Percentiles rank a stretch among this genome's conserved stretches.
phyloP scores from a whole-genome alignment of 2,329 filamentous ascomycete species.

The Zymoseptoria pseudotritici region DNA sequence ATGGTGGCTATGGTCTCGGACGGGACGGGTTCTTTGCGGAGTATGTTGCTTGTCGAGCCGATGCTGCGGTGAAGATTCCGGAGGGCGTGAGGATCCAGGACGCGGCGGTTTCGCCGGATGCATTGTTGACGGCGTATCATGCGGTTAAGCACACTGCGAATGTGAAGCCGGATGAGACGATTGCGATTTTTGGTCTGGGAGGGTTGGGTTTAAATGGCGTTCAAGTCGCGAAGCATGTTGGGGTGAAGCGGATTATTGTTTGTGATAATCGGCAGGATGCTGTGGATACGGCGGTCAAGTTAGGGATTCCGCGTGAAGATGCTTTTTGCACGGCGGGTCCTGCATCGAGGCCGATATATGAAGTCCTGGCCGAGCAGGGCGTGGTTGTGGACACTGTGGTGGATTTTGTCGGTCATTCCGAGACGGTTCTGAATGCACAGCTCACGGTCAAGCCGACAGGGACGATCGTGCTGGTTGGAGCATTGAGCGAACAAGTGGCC shows the following conservation, averaged over 20 bases:
- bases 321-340: slow-evolving; percentile 15
- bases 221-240: slow-evolving; percentile 41
- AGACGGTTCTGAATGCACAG: slow-evolving; percentile 17
- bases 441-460: slow-evolving; percentile 14
- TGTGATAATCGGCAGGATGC: slow-evolving; percentile 30
- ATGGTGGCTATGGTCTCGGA: slow-evolving; percentile 39
- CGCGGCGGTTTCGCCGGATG: slow-evolving; percentile 37
- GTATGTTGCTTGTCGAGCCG: slow-evolving; percentile 28
- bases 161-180: slow-evolving; percentile 30
- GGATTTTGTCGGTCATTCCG: slow-evolving; percentile 20
- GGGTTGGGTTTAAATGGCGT: slow-evolving; percentile 38
- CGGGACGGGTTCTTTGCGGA: slow-evolving; percentile 40
- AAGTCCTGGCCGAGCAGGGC: slow-evolving; percentile 11
- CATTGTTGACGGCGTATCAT: slow-evolving; percentile 36
- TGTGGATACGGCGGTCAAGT: slow-evolving; percentile 24
- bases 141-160: slow-evolving; percentile 34
- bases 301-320: slow-evolving; percentile 28
- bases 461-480: slow-evolving; percentile 16
- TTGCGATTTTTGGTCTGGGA: slow-evolving; percentile 36
- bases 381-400: slow-evolving; percentile 18
- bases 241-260: slow-evolving; percentile 37
- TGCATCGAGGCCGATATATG: slow-evolving; percentile 5
- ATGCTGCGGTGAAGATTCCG: slow-evolving; percentile 22
- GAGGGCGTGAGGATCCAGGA: slow-evolving; percentile 8
- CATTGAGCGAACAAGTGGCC: slow-evolving; percentile 11